Percentiles rank a stretch among this genome's conserved stretches.
Conservation (phyloP, 768 basidiomycete genomes). For the Rossbeevera mucosa region DNA sequence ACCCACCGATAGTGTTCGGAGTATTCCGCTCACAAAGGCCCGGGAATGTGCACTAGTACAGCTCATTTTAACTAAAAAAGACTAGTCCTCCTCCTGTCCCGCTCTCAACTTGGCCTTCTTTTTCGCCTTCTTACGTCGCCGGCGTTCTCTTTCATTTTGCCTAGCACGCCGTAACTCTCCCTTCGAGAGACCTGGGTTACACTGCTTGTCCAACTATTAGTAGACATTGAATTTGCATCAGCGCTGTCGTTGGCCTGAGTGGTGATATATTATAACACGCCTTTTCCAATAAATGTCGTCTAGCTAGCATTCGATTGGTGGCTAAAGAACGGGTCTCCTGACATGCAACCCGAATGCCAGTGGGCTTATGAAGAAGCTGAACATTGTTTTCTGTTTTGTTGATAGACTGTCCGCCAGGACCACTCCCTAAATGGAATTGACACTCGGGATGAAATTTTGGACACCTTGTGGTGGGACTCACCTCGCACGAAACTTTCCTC, state of each 20-base stretch:
- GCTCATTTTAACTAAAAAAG: not conserved
- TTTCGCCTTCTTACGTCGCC: conserved; percentile 73
- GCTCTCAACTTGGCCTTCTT: conserved; percentile 47
- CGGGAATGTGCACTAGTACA: not conserved
- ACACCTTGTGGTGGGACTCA: conserved; percentile 31
- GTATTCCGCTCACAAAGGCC: conserved; percentile 17
- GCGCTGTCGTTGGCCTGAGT: conserved; percentile 8
- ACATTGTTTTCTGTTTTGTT: conserved; percentile 94
- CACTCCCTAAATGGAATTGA: conserved; percentile 57
- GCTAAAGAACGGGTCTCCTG: conserved; percentile 85
- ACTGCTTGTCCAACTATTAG: conserved; percentile 60
- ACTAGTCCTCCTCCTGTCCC: conserved; percentile 17
- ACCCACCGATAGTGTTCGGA: conserved; percentile 14
- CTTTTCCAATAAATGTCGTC: conserved; percentile 72
- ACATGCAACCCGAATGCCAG: conserved; percentile 79
- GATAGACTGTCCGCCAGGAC: conserved; percentile 94
- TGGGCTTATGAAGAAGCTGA: conserved; percentile 84
- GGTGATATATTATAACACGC: conserved; percentile 41
- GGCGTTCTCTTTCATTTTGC: conserved; percentile 71
- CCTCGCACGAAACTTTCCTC: conserved; percentile 87
- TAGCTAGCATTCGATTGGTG: conserved; percentile 74
- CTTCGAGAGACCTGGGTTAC: conserved; percentile 76
- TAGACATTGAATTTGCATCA: conserved; percentile 14
- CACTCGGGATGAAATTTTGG: not conserved
- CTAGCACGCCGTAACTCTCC: conserved; percentile 63